Conservation (phyloP, 2,329 filamentous ascomycete genomes). For the Fusarium sp. region DNA sequence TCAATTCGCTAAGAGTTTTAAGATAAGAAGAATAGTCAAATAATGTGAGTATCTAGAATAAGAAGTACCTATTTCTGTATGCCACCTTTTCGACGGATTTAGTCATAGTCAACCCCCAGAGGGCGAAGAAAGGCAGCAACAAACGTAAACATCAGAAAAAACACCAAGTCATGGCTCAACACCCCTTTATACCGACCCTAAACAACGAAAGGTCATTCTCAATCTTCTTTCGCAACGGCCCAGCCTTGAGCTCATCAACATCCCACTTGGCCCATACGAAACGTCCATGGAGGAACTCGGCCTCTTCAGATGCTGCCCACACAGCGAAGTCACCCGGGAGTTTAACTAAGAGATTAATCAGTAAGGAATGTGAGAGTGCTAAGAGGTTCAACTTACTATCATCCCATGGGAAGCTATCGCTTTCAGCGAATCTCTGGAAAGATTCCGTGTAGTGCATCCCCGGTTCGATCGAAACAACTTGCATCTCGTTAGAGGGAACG, state of each 20-base stretch:
- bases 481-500: conserved; percentile 44
- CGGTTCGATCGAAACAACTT: conserved; percentile 46
- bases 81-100: too few relatives aligned
- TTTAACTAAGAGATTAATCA: conserved; percentile 1
- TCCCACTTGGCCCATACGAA: conserved; percentile 29
- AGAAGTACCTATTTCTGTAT: too few relatives aligned
- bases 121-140: too few relatives aligned
- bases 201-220: not conserved
- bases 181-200: conserved; percentile 6
- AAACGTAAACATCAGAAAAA: too few relatives aligned
- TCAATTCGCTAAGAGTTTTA: too few relatives aligned
- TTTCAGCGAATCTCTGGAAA: conserved; percentile 4
- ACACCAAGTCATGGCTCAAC: not conserved
- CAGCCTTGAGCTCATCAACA: conserved; percentile 14
- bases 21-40: too few relatives aligned
- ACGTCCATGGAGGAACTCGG: conserved; percentile 20
- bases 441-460: conserved; percentile 22
- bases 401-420: conserved; percentile 19
- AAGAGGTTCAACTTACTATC: conserved; percentile 3
- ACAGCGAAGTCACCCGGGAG: conserved; percentile 19
- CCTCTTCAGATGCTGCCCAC: conserved; percentile 26
- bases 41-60: too few relatives aligned
- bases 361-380: fast-evolving
- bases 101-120: too few relatives aligned
- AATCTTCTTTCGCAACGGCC: conserved; percentile 1